Conservation (phyloP, 139 green algal species). For the Picochlorum costavermella region DNA sequence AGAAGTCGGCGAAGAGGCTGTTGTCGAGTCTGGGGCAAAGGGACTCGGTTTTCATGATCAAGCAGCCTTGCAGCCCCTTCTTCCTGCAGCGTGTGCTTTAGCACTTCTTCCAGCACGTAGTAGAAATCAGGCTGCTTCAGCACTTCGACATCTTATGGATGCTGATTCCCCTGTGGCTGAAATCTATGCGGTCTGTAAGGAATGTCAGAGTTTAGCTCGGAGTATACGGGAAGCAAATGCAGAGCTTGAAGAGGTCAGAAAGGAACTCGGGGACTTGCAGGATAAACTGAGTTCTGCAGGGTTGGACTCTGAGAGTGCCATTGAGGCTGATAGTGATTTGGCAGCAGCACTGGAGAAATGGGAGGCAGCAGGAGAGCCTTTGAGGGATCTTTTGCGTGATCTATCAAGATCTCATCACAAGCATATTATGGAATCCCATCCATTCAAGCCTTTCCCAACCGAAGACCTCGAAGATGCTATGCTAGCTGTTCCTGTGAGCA, state of each 20-base stretch:
- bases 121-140: slow-evolving; percentile 22
- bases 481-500: slow-evolving; percentile 15
- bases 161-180: slow-evolving; percentile 40
- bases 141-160: slow-evolving; percentile 53
- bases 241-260: slow-evolving; percentile 17
- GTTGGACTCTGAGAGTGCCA: not conserved
- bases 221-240: not conserved
- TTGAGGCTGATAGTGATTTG: slow-evolving; percentile 4
- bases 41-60: not conserved
- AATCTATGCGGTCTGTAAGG: slow-evolving; percentile 45
- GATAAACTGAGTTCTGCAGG: slow-evolving; percentile 6
- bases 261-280: slow-evolving; percentile 5
- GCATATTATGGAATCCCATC: slow-evolving; percentile 26
- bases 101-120: slow-evolving; percentile 43
- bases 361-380: slow-evolving; percentile 1
- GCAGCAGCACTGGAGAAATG: slow-evolving; percentile 8
- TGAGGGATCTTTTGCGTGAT: slow-evolving; percentile 7
- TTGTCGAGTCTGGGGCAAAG: not conserved
- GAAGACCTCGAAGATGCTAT: slow-evolving; percentile 36
- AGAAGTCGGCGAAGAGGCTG: not conserved
- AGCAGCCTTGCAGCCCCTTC: slow-evolving; percentile 20
- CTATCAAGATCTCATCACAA: slow-evolving; percentile 4
- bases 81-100: slow-evolving; percentile 44
- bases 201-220: slow-evolving; percentile 21
- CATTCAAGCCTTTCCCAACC: slow-evolving; percentile 39